Base-by-base conservation (phyloP, 1,284 basidiomycete genomes). In the Irpex sp. region DNA sequence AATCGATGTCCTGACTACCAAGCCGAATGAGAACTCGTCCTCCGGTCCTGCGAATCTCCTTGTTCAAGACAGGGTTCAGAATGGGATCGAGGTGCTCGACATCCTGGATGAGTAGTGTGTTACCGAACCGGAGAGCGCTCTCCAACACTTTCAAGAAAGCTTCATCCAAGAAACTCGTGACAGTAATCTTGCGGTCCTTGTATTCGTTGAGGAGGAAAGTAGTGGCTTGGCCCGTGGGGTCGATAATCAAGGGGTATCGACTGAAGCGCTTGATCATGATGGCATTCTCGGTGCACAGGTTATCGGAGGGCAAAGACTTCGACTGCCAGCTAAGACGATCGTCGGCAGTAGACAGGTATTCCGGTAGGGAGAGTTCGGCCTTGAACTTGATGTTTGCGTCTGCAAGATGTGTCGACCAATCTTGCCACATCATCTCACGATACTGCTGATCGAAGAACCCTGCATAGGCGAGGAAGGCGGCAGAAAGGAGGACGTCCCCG, bases 391-490 rank as follows among this genome's bases (percentile, higher is more conserved):
- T 87, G 69, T 86, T 90, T n/a, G 95, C 95, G 67, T 95, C 93
- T 4, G 86, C 76, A 21, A 99, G 85, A 75, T 98, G 96, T 65
- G 82, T 85, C 15, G 88, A 89, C 97, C 97, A 99, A 70, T 94
- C 93, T 69, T 92, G 89, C 91, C 96, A 97, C 93, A 99, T 97
- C 62, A 89, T 83, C 75, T 98, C 96, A 66, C 97, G 94, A 78
- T 98, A 97, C 72, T 95, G 91, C 75, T 99, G 97, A 74, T 99
- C 97, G 74, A 99, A 99, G 86, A 96, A 99, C 63, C 97, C 97
- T 19, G 93, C 92, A 72, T 99, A 99, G 0, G 97, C 96, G 64
- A 99, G 79, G 87, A 98, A 98, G 0, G 95, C 97, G 0, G 97
- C 93, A 34, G 97, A 98, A 40, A 99, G 84, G 44, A 99, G 81